Conservation (phyloP, 345 rosid species). For the Citrus unshiu region DNA sequence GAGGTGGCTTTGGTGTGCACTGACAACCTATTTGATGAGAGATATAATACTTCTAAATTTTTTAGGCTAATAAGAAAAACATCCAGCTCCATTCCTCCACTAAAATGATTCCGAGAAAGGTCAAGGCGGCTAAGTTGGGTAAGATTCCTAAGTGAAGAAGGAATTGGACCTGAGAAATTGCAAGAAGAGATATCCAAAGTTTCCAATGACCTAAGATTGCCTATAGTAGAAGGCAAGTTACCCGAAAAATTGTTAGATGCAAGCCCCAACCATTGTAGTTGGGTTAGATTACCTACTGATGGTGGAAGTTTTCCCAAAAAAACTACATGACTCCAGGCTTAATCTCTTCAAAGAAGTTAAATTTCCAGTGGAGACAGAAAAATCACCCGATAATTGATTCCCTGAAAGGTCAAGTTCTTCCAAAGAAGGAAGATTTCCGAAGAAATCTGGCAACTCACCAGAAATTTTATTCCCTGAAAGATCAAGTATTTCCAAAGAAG, state of each 20-base stretch:
- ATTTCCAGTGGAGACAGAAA: no score
- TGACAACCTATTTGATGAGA: background rate
- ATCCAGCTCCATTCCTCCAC: background rate
- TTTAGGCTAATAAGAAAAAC: background rate
- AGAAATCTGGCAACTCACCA: background rate
- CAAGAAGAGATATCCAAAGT: background rate
- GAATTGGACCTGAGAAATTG: background rate
- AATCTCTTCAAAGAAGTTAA: no score
- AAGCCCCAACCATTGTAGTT: background rate
- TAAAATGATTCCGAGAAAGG: background rate
- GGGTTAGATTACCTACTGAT: background rate
- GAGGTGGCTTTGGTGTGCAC: background rate
- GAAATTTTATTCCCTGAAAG: background rate
- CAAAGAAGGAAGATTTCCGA: background rate
- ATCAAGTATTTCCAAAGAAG: no score
- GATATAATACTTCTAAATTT: background rate
- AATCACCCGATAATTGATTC: no score
- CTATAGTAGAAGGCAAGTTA: conserved; percentile 3
- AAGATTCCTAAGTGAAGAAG: background rate
- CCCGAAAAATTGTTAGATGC: background rate
- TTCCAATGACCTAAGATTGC: background rate
- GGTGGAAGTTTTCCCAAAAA: no score
- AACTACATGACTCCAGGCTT: no score
- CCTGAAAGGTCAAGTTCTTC: no score
- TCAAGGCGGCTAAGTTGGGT: no score